Base-by-base conservation (phyloP, 768 basidiomycete genomes). In the Pleurotus giganteus region DNA sequence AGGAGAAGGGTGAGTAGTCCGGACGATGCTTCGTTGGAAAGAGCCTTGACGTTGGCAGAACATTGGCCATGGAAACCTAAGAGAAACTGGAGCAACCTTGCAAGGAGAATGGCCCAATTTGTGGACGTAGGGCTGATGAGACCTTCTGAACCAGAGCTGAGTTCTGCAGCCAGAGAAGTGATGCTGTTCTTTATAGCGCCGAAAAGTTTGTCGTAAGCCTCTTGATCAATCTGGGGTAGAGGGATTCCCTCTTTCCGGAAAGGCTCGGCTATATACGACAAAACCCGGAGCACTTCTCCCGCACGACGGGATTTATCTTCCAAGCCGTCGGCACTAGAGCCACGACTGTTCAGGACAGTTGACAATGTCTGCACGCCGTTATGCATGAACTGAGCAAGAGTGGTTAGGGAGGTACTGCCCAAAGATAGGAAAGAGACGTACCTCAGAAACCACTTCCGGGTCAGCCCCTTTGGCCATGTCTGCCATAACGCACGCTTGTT, bases 401-500 rank as follows among this genome's bases (percentile, higher is more conserved):
- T 28, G 39, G 53, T 32, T 26, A 39, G 6, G 27, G n/a, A n/a
- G 4, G 9, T 44, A n/a, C 21, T 27, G 9, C 36, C 32, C 26
- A 24, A 34, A 47, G 15, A 12, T 3, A 57, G 31, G 15, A 23
- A 11, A 45, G 28, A 45, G 21, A 51, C 66, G 39, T 60, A 88
- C 89, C 81, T 88, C 91, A 50, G 77, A 78, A 3, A 84, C 86
- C 28, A 93, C 83, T 0, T 75, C 71, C 41, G 72, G 77, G 43
- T 86, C 85, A 7, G 86, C 85, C 26, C 86, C 87, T 59, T 80
- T 78, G 17, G 86, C 79, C 80, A 92, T 88, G 64, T 90, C 87
- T n/a, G 88, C 88, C 4, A 92, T 84, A 60, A 91, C 89, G 58
- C 85, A 88, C 0, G 89, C 89, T 67, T 92, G 87, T 60, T 92